phyloP scores from a whole-genome alignment of 352 stramenopile genomes.

The Pythium phragmitis region DNA sequence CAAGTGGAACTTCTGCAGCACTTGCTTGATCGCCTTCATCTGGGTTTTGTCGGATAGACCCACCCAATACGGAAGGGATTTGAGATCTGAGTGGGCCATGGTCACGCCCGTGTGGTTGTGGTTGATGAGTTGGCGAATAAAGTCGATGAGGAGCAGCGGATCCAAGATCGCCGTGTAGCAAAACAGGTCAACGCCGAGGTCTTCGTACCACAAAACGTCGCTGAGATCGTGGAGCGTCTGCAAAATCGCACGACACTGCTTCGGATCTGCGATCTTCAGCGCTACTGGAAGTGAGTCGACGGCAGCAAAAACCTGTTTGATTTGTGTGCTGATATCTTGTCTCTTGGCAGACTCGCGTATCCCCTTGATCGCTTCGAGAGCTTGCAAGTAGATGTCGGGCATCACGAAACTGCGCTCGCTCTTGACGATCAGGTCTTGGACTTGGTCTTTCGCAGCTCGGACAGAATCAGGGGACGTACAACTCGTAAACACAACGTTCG shows the following conservation, averaged over 20 bases:
- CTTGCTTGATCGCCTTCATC: slow-evolving; percentile 1
- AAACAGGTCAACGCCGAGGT: slow-evolving; percentile 1
- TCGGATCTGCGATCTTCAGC: too few relatives aligned
- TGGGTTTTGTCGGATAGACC: background rate
- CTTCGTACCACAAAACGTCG: slow-evolving; percentile 20
- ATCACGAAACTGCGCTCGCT: background rate
- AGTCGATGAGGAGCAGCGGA: slow-evolving; percentile 19
- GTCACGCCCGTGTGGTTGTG: slow-evolving; percentile 1
- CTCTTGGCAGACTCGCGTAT: too few relatives aligned
- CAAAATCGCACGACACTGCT: background rate
- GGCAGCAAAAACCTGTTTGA: too few relatives aligned
- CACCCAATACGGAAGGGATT: background rate
- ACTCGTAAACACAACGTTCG: too few relatives aligned
- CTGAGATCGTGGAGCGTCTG: slow-evolving; percentile 16
- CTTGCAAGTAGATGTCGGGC: background rate
- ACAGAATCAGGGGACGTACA: too few relatives aligned
- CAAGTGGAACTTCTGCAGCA: background rate
- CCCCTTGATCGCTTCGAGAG: too few relatives aligned
- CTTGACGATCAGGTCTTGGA: too few relatives aligned
- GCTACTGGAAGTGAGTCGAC: too few relatives aligned
- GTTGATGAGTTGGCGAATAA: slow-evolving; percentile 14
- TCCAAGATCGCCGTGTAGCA: slow-evolving; percentile 4
- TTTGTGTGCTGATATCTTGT: too few relatives aligned
- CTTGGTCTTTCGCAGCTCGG: too few relatives aligned
- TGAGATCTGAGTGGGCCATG: background rate